Percentiles rank a stretch among this genome's conserved stretches.
These are phyloP conservation scores for Cladorrhinum samala DNA, from an alignment of 495 filamentous ascomycete genomes.

Conservation along the genomic window DNA sequence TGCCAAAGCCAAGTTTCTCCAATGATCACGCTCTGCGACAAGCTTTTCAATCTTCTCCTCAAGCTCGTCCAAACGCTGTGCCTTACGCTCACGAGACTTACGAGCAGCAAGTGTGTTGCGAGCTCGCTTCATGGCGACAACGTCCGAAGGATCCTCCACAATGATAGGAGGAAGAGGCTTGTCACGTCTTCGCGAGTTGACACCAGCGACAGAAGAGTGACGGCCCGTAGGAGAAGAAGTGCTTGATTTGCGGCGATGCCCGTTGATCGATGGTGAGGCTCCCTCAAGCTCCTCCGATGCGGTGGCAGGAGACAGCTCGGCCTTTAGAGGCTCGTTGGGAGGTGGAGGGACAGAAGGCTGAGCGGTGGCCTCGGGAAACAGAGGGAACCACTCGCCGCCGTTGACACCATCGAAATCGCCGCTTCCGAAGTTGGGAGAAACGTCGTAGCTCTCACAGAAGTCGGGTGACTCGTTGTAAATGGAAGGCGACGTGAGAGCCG, in stretches of 20 bases:
- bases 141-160: slow-evolving; percentile 65
- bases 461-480: slow-evolving; percentile 70
- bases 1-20: slow-evolving; percentile 49
- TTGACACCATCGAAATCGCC: slow-evolving; percentile 40
- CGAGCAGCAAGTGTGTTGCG: slow-evolving; percentile 93
- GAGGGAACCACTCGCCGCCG: slow-evolving; percentile 52
- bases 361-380: slow-evolving; percentile 56
- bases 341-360: slow-evolving; percentile 1
- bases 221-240: slow-evolving; percentile 47
- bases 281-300: slow-evolving; percentile 36
- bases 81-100: slow-evolving; percentile 83
- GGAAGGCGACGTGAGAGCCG: slow-evolving; percentile 77
- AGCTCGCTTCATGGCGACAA: slow-evolving; percentile 79
- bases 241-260: slow-evolving; percentile 37
- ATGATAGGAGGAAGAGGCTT: slow-evolving; percentile 77
- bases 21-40: slow-evolving; percentile 49
- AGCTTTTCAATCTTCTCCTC: slow-evolving; percentile 48
- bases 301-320: slow-evolving; percentile 39
- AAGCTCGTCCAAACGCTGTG: slow-evolving; percentile 60
- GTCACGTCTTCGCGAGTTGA: slow-evolving; percentile 61
- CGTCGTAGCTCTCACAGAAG: slow-evolving; percentile 59
- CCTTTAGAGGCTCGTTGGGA: slow-evolving; percentile 17
- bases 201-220: slow-evolving; percentile 65
- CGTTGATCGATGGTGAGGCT: slow-evolving; percentile 19
- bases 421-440: slow-evolving; percentile 62